These are phyloP conservation scores for Penicillium aurantiogriseum DNA, from an alignment of 2,329 filamentous ascomycete species.

Conservation along the genomic window DNA sequence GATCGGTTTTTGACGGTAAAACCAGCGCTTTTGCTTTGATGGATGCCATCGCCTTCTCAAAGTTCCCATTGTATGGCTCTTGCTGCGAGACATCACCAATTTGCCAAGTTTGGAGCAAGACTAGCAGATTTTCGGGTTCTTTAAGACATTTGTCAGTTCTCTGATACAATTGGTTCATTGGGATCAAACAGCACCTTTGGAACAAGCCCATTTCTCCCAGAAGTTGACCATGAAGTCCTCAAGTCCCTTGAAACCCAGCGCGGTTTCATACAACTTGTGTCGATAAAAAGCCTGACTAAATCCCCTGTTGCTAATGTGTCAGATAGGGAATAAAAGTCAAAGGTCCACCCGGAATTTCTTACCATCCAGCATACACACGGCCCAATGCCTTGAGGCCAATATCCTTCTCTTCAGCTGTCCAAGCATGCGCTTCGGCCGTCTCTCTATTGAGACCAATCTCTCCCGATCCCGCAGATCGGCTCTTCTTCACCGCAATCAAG, in stretches of 20 bases:
- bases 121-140: slow-evolving; percentile 72
- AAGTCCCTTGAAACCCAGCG: slow-evolving; percentile 63
- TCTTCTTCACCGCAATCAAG: slow-evolving; percentile 57
- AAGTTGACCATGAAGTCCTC: slow-evolving; percentile 73
- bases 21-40: slow-evolving; percentile 74
- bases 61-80: slow-evolving; percentile 65
- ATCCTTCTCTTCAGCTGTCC: slow-evolving; percentile 54
- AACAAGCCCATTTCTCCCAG: slow-evolving; percentile 73
- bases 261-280: slow-evolving; percentile 64
- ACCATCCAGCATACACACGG: slow-evolving; percentile 72
- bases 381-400: slow-evolving; percentile 68
- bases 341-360: slow-evolving; percentile 12
- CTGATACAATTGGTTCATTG: background rate
- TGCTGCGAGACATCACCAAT: slow-evolving; percentile 68
- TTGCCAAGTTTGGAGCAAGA: slow-evolving; percentile 79
- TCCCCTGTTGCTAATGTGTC: slow-evolving; percentile 51
- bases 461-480: slow-evolving; percentile 52
- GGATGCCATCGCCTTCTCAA: slow-evolving; percentile 62
- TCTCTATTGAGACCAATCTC: slow-evolving; percentile 44
- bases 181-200: slow-evolving; percentile 52
- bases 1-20: slow-evolving; percentile 68
- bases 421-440: slow-evolving; percentile 45
- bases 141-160: background rate
- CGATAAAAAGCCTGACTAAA: slow-evolving; percentile 78
- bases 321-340: background rate